Evolutionary conservation across 306 rosid species (phyloP), one percentile per base, ranked within the genome.

Genomic region (Quillaja saponaria): DNA sequence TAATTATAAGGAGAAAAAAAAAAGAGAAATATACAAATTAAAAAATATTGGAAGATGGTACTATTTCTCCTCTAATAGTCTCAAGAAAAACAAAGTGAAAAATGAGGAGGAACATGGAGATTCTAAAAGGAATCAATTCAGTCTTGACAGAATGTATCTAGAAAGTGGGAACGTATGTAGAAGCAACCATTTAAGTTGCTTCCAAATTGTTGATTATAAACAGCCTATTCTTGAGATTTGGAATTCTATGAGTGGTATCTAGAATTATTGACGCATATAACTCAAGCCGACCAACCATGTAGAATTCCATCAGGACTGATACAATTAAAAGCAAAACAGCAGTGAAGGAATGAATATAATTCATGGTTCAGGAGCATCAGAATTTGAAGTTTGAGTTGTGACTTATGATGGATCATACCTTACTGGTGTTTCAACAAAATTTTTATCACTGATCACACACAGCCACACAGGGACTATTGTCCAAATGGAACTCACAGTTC

Each of bases 51-150:
- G 31, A 5, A 10, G 4, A 15, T 31, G 67, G 31, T 0, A 28
- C 7, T 50, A 40, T 41, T 60, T 44, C 58, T 21, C 48, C 18
- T 57, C 15, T 18, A 51, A 20, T 52, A 31, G 31, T 40, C 19
- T 9, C 6, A 0, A 33, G 45, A 3, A 44, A 41, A 53, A 14
- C 48, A 7, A 5, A 3, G 37, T 28, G 21, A 28, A 33, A 17
- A 3, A 4, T 40, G 6, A 35, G 1, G 44, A 10, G 14, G 10
- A 55, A 37, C 18, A 13, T 56, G 61, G 6, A 37, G 48, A 16
- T 10, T 56, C 31, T 25, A 13, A 25, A 25, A 25, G 2, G 31
- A 25, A 25, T 1, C 31, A 25, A 25, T 25, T n/a, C n/a, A n/a
- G n/a, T n/a, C n/a, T n/a, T n/a, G n/a, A n/a, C n/a, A n/a, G n/a